Base-by-base conservation (phyloP, 352 stramenopile species). In the Phytopythium litorale region DNA sequence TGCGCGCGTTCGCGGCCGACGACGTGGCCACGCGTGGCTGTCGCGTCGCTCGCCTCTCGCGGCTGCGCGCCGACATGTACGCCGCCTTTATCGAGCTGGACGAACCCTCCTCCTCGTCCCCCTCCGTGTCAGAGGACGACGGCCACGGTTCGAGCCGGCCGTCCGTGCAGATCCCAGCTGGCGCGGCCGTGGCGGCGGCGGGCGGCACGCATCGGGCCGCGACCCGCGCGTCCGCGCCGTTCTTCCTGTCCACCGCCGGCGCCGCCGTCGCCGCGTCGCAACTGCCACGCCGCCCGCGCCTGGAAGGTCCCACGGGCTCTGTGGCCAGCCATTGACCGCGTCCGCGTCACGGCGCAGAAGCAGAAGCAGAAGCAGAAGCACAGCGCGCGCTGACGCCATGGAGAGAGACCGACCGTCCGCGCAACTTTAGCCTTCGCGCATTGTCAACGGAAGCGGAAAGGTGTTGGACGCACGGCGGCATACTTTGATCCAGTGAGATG, bases 1-100 rank as follows among this genome's bases (percentile, higher is more conserved):
- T 92, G 19, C 63, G 66, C 21, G 79, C 87, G 21, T 88, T 91
- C 60, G 86, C 86, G 18, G 19, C 70, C 23, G 78, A 88, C 18
- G 83, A 92, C 70, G 37, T 92, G 4, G 56, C 60, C 7, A 32
- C 59, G 19, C 49, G 61, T 1, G 68, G 67, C 37, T 83, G 74
- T 56, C 53, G 46, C 4, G 60, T 90, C 40, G 53, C 60, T 19
- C 54, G 35, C 21, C 79, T 89, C 49, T 70, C 61, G 12, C 75
- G 76, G 62, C 63, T 89, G 30, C 72, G 70, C 18, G 25, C 25
- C 21, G 81, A 89, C 42, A 65, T 88, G 40, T 91, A 75, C 54
- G 25, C 67, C 2, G 63, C 56, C 6, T 66, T 70, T 8, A 51
- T 80, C 43, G 62, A 59, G 58, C 56, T 70, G 37, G 38, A 28